A percentile compares a stretch with the other conserved stretches of the same genome.
phyloP scores from a whole-genome alignment of 345 rosid genomes.

The Eucalyptus microcorys region DNA sequence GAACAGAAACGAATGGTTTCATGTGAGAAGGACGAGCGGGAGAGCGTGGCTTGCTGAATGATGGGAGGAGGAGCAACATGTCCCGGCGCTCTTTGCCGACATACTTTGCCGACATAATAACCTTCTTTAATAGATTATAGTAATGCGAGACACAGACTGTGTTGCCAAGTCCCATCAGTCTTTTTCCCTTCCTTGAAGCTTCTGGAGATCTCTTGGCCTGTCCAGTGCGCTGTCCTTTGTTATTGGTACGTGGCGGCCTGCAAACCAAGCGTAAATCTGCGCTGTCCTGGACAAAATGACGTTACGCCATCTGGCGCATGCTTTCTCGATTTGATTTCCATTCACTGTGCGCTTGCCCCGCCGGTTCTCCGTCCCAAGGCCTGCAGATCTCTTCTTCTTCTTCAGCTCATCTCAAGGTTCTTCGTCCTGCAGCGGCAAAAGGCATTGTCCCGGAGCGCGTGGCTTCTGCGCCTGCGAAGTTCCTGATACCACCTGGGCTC shows the following conservation, averaged over 20 bases:
- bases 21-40: not conserved
- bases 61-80: not conserved
- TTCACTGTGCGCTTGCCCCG: fast-evolving
- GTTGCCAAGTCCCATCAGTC: not conserved
- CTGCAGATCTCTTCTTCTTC: not conserved
- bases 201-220: not conserved
- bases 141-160: too few relatives aligned
- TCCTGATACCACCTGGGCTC: not conserved
- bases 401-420: fast-evolving
- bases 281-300: not conserved
- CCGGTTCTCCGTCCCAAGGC: not conserved
- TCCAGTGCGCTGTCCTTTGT: not conserved
- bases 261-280: not conserved
- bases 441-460: not conserved
- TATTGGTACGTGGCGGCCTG: not conserved
- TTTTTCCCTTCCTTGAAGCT: not conserved
- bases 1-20: not conserved
- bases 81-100: too few relatives aligned
- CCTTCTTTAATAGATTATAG: too few relatives aligned
- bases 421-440: not conserved
- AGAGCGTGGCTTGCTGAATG: not conserved
- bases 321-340: not conserved
- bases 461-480: not conserved
- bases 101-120: too few relatives aligned
- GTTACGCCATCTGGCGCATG: not conserved